Base-by-base conservation (phyloP, 805 yeast genomes). In the Suhomyces faveliae region DNA sequence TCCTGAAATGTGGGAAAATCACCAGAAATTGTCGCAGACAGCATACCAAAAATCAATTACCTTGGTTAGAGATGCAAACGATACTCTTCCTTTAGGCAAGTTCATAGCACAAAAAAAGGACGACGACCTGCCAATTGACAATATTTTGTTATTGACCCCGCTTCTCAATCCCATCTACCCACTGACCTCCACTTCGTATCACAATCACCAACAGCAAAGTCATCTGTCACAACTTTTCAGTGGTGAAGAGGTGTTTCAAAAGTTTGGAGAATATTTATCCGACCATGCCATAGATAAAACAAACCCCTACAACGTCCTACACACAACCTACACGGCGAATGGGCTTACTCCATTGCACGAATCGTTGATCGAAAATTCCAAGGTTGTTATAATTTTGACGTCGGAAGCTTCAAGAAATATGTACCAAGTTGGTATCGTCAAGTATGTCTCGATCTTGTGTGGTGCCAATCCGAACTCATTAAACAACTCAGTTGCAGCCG, bases 361-460 rank as follows among this genome's bases (percentile, higher is more conserved):
- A 56, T 64, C 70, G 23, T 67, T 80, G 44, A 78, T 81, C 22
- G 81, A 77, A 42, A 67, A 71, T 42, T 70, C 82, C 5, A 76
- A 77, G 46, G 75, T 78, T 6, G 78, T 78, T n/a, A 71, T 78
- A 13, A 70, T 78, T 9, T 66, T 81, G 25, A 78, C 84, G 8
- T 78, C 84, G 3, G 85, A 81, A 53, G 83, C 84, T 9, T 66
- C 78, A 23, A 63, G 84, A 48, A 80, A 81, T 58, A 76, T 80
- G 77, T 80, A 79, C 56, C 86, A 81, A 61, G 77, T 80, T 24
- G 83, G 83, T 5, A 74, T 81, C 24, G 80, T 83, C 19, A 82
- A 81, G 53, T 81, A 79, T 51, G 76, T 81, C 6, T 68, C 80
- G 2, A 70, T 79, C 15, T 64, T 81, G 12, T 81, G 87, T 59